A percentile compares a stretch with the other conserved stretches of the same genome.
Evolutionary conservation across 768 basidiomycete species (phyloP).

Genomic region (Collybia sp.): DNA sequence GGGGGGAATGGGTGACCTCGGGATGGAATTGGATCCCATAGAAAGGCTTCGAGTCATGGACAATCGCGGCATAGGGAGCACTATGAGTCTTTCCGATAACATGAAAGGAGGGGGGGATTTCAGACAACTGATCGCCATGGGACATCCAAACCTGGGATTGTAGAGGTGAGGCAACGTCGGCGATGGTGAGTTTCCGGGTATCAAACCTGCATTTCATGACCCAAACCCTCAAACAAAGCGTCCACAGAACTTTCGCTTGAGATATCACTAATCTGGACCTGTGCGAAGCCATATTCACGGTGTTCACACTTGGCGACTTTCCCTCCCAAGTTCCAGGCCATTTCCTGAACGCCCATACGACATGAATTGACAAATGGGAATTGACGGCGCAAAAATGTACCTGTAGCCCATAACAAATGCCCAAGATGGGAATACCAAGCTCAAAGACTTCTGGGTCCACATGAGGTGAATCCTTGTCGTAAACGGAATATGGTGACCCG

Average conservation of each 20-base stretch:
- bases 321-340: conserved; percentile 84
- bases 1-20: conserved; percentile 92
- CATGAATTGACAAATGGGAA: not conserved
- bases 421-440: conserved; percentile 86
- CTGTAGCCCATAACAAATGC: conserved; percentile 97
- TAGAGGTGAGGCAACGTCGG: conserved; percentile 2
- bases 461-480: conserved; percentile 88
- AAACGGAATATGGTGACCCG: conserved; percentile 97
- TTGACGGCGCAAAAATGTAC: conserved; percentile 30
- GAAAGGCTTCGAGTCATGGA: conserved; percentile 82
- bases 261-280: conserved; percentile 66
- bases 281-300: conserved; percentile 93
- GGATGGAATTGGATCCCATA: conserved; percentile 99
- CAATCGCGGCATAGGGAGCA: conserved; percentile 91
- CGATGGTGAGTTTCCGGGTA: not conserved
- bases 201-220: conserved; percentile 83
- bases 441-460: conserved; percentile 90
- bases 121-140: conserved; percentile 90
- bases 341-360: conserved; percentile 56
- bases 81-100: conserved; percentile 82
- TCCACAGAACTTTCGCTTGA: conserved; percentile 52
- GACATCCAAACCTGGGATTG: conserved; percentile 95
- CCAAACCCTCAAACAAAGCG: conserved; percentile 80
- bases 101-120: conserved; percentile 78
- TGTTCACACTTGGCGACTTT: conserved; percentile 83